Base-by-base conservation (phyloP, 495 filamentous ascomycete species). In the Daldinia childiae region DNA sequence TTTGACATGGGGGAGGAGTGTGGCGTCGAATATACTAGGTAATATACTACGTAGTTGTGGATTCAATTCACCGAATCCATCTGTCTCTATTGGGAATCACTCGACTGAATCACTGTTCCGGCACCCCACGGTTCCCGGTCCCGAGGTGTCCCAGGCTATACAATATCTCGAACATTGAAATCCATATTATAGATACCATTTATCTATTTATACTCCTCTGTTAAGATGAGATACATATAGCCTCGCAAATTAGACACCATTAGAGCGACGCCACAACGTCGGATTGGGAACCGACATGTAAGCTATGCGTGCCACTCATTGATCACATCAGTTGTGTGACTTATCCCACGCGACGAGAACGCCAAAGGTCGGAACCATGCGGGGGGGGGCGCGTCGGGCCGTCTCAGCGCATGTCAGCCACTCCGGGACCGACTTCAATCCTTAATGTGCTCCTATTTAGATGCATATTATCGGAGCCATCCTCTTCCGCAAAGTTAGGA, bases 381-480 rank as follows among this genome's bases (percentile, higher is more conserved):
- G 38, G 57, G 55, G 17, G 55, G 17, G 57, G 43, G 7, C 21
- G 15, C 27, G 12, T 19, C 61, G 61, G 66, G 30, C 34, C 57
- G 15, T 27, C 24, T 27, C 41, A 48, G 30, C 79, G 75, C 73
- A 73, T 58, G 8, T 61, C 76, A 41, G 78, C 77, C 2, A 76
- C 67, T 9, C 82, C 83, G 3, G 82, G 77, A 27, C 79, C 77
- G 51, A 78, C 61, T 83, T 74, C 61, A 68, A 81, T 63, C 79
- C 80, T 11, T 75, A 73, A 50, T 80, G 78, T 57, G 71, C 54
- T 27, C 76, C 77, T 26, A 76, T 76, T 0, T 55, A 72, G 30
- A 70, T 66, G n/a, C 83, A 85, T 50, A 69, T 84, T 9, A 51
- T 70, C 7, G 81, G 84, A 56, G 81, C 79, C n/a, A 58, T 83